phyloP scores from a whole-genome alignment of 2,329 filamentous ascomycete species.

The Tolypocladium endophyticum region DNA sequence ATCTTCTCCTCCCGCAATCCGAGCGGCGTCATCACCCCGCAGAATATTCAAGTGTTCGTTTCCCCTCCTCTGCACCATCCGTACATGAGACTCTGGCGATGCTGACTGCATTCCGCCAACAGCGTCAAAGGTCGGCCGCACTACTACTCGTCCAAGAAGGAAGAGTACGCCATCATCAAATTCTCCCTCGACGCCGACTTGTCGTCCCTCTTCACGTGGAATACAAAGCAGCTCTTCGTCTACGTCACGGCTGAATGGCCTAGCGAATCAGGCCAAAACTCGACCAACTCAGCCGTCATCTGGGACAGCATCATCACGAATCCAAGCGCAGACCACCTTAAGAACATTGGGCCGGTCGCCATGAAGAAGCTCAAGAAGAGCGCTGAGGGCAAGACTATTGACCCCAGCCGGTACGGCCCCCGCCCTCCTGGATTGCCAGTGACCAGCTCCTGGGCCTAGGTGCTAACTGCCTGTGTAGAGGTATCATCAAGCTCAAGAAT shows the following conservation, averaged over 20 bases:
- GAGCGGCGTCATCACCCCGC: constrained; percentile 47
- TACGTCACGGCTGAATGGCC: constrained; percentile 80
- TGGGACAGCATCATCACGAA: constrained; percentile 92
- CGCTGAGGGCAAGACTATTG: constrained; percentile 48
- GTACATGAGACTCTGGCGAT: neutral
- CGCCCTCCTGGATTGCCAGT: neutral
- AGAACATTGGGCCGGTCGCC: constrained; percentile 48
- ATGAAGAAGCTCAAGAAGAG: constrained; percentile 53
- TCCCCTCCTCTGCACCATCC: neutral
- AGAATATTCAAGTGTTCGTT: constrained; percentile 76
- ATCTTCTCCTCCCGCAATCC: constrained; percentile 60
- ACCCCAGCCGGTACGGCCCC: constrained; percentile 40
- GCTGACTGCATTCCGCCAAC: constrained; percentile 4
- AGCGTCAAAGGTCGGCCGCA: constrained; percentile 87
- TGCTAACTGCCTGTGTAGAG: constrained; percentile 31
- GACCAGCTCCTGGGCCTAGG: neutral
- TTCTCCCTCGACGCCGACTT: constrained; percentile 92
- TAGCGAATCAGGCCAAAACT: constrained; percentile 20
- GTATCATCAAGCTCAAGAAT: constrained; percentile 66
- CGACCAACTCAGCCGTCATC: constrained; percentile 68
- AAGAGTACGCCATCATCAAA: constrained; percentile 90
- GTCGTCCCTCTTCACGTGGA: constrained; percentile 92
- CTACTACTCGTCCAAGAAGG: constrained; percentile 85
- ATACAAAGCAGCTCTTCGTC: constrained; percentile 96
- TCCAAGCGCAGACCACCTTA: constrained; percentile 51